Percentiles rank a stretch among this genome's conserved stretches.
phyloP scores from a whole-genome alignment of 192 early-diverging fungal genomes.

The Entophlyctis helioformis region DNA sequence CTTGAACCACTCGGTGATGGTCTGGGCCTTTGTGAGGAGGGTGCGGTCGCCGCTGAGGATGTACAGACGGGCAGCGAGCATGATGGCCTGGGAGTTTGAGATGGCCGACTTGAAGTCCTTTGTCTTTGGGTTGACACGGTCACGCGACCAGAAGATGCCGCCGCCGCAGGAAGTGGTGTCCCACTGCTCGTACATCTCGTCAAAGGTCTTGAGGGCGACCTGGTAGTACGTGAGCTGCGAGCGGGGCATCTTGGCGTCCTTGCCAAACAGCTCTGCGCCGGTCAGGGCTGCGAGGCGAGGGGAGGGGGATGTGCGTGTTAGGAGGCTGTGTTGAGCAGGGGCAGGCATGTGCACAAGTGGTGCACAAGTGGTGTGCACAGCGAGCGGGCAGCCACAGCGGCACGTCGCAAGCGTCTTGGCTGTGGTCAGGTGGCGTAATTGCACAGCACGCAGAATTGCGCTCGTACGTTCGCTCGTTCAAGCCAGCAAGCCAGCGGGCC shows the following conservation, averaged over 20 bases:
- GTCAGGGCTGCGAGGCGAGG: constrained; percentile 13
- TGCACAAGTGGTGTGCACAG: too few relatives aligned
- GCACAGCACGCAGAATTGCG: too few relatives aligned
- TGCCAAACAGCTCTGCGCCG: constrained; percentile 14
- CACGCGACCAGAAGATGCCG: constrained; percentile 29
- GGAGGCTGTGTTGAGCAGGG: too few relatives aligned
- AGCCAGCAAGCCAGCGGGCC: too few relatives aligned
- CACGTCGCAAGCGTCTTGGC: too few relatives aligned
- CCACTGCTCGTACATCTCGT: constrained; percentile 26
- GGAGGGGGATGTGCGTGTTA: too few relatives aligned
- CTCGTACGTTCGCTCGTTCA: too few relatives aligned
- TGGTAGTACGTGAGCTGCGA: constrained; percentile 7
- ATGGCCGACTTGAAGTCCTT: constrained; percentile 24
- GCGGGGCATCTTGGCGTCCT: constrained; percentile 9
- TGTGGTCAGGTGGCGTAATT: too few relatives aligned
- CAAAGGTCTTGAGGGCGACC: constrained; percentile 15
- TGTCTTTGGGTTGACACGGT: constrained; percentile 17
- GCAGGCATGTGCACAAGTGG: too few relatives aligned
- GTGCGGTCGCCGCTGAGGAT: constrained; percentile 8
- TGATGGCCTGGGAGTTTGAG: constrained; percentile 21
- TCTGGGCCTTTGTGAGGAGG: constrained; percentile 13
- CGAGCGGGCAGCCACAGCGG: too few relatives aligned
- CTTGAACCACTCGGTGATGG: constrained; percentile 24
- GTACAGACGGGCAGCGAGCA: constrained; percentile 19
- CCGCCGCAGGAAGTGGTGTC: constrained; percentile 22